Evolutionary conservation across 257 asterid species (phyloP).

Genomic region (Fraxinus americana): DNA sequence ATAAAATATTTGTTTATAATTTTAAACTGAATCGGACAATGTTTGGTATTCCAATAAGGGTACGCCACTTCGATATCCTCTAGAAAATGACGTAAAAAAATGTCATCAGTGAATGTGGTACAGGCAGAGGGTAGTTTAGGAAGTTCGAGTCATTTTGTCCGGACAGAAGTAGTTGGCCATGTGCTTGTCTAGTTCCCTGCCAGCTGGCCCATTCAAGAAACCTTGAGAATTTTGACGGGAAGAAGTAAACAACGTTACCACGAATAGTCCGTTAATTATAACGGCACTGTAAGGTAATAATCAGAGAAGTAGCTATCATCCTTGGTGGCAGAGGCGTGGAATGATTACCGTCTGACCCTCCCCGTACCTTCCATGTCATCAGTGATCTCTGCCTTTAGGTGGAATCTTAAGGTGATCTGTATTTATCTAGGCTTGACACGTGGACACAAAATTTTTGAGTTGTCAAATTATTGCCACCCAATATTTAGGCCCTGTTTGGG

Average conservation of each 20-base stretch:
- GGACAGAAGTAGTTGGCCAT: not conserved
- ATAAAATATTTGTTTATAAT: no score
- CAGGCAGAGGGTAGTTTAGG: not conserved
- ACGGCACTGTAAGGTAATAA: conserved; percentile 3
- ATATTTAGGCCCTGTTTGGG: no score
- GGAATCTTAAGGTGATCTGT: not conserved
- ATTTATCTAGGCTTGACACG: no score
- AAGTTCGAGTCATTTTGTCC: not conserved
- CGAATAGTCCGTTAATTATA: no score
- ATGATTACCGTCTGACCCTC: conserved; percentile 32
- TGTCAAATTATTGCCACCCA: no score
- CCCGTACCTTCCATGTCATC: conserved; percentile 38
- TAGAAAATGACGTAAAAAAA: no score
- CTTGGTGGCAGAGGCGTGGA: conserved; percentile 32
- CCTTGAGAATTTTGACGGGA: not conserved
- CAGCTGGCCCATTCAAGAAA: not conserved
- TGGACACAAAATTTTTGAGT: no score
- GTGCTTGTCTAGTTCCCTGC: not conserved
- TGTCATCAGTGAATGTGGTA: not conserved
- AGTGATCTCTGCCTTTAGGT: not conserved
- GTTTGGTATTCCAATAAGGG: no score
- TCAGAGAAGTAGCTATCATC: conserved; percentile 27
- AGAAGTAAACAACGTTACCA: not conserved
- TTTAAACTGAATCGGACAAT: no score
- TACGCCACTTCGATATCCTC: no score